Evolutionary conservation across 257 asterid genomes (phyloP).

Genomic region (Ehretia macrophylla): DNA sequence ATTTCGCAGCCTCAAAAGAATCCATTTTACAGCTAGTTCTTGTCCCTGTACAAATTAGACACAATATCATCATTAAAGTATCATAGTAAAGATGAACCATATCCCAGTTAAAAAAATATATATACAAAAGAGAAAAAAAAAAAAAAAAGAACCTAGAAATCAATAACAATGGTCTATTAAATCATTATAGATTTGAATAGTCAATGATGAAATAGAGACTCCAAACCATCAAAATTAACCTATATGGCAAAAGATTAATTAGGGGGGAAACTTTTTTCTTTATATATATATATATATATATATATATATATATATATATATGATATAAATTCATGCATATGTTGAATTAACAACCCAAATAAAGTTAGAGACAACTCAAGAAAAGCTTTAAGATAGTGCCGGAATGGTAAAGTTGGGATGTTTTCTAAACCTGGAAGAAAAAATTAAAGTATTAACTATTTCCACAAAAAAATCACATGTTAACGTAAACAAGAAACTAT

Average conservation of each 20-base stretch:
- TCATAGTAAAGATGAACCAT: not conserved
- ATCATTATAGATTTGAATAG: too few relatives aligned
- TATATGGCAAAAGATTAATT: too few relatives aligned
- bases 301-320: too few relatives aligned
- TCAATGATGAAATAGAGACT: not conserved
- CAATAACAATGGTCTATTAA: too few relatives aligned
- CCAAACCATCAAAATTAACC: too few relatives aligned
- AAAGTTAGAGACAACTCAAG: slow-evolving; percentile 7
- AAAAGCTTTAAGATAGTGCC: too few relatives aligned
- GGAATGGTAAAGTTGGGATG: slow-evolving; percentile 14
- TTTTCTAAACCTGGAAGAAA: slow-evolving; percentile 33
- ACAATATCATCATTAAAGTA: too few relatives aligned
- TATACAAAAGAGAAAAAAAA: too few relatives aligned
- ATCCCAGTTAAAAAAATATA: not conserved
- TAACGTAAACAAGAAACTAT: too few relatives aligned
- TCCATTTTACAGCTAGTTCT: not conserved
- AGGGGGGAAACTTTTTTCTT: too few relatives aligned
- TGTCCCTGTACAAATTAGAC: not conserved
- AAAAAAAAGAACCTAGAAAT: not conserved
- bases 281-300: too few relatives aligned
- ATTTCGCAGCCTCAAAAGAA: slow-evolving; percentile 51
- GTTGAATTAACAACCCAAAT: not conserved
- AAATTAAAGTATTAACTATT: slow-evolving; percentile 13
- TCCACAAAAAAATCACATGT: slow-evolving; percentile 15
- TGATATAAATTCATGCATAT: too few relatives aligned